Evolutionary conservation across 2,329 filamentous ascomycete genomes (phyloP).

Genomic region (Hymenoscyphus scutula): DNA sequence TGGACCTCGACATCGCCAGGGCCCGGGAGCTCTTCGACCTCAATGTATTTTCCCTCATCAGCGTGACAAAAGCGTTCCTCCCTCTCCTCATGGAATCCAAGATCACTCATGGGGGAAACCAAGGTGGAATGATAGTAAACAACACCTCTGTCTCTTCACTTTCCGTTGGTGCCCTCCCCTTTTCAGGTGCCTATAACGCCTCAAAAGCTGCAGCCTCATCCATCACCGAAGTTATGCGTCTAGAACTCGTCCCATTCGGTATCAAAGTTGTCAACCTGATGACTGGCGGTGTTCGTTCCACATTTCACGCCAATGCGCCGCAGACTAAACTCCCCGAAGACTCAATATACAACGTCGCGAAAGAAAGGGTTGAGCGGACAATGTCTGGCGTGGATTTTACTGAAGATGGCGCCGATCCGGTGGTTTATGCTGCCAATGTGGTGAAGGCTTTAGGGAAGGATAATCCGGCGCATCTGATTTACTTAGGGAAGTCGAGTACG

Average conservation of each 20-base stretch:
- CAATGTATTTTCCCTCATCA: slow-evolving; percentile 34
- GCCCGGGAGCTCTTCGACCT: slow-evolving; percentile 36
- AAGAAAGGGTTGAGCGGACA: slow-evolving; percentile 16
- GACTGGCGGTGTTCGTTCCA: slow-evolving; percentile 16
- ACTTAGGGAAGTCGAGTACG: slow-evolving; percentile 16
- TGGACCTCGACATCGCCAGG: slow-evolving; percentile 33
- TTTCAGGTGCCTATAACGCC: slow-evolving; percentile 23
- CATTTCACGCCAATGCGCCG: background rate
- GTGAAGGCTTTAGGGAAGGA: slow-evolving; percentile 18
- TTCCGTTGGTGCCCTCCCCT: slow-evolving; percentile 13
- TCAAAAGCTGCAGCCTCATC: slow-evolving; percentile 24
- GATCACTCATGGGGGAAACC: slow-evolving; percentile 13
- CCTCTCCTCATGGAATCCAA: slow-evolving; percentile 35
- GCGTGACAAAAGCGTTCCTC: slow-evolving; percentile 37
- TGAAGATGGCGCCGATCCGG: slow-evolving; percentile 14
- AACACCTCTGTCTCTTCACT: slow-evolving; percentile 39
- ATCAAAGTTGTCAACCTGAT: slow-evolving; percentile 27
- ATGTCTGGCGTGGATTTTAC: slow-evolving; percentile 12
- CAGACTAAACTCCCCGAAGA: slow-evolving; percentile 10
- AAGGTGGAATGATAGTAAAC: slow-evolving; percentile 41
- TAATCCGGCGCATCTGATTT: slow-evolving; percentile 18
- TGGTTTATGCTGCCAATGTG: slow-evolving; percentile 19
- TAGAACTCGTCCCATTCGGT: slow-evolving; percentile 24
- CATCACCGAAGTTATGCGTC: slow-evolving; percentile 20
- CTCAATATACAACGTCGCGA: slow-evolving; percentile 20